Percentiles rank a stretch among this genome's conserved stretches.
Evolutionary conservation across 2,329 filamentous ascomycete genomes (phyloP).

Genomic region (Fusarium nanum): DNA sequence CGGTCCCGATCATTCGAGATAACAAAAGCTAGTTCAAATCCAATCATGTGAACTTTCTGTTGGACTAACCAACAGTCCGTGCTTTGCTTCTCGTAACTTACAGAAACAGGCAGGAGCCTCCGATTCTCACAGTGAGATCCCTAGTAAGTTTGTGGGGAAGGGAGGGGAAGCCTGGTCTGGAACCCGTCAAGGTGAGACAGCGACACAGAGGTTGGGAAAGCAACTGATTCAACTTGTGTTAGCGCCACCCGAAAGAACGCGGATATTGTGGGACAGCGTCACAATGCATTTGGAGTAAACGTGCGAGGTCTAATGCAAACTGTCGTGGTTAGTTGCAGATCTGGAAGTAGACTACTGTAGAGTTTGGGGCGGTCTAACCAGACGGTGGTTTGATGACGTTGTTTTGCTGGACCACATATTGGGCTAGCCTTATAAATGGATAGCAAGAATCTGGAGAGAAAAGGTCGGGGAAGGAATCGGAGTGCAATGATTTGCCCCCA

Average conservation of each 20-base stretch:
- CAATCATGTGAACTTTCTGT: not conserved
- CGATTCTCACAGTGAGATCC: slow-evolving; percentile 19
- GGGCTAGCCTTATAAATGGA: not conserved
- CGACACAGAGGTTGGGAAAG: slow-evolving; percentile 5
- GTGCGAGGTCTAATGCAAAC: not conserved
- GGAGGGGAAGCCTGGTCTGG: not conserved
- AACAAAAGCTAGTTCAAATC: not conserved
- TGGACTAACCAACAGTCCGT: not conserved
- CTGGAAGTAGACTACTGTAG: not conserved
- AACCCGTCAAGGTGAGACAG: not conserved
- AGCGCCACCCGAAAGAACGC: not conserved
- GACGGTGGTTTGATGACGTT: not conserved
- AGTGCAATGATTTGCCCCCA: not conserved
- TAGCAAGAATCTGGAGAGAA: not conserved
- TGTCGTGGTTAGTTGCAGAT: slow-evolving; percentile 4
- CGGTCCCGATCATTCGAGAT: not conserved
- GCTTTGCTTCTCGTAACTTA: not conserved
- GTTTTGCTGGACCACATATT: not conserved
- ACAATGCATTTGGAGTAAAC: slow-evolving; percentile 15
- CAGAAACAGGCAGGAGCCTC: not conserved
- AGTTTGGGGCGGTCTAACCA: slow-evolving; percentile 13
- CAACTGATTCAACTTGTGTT: slow-evolving; percentile 6
- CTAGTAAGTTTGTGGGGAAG: not conserved
- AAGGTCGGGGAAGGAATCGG: not conserved
- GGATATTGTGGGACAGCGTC: slow-evolving; percentile 22